Evolutionary conservation across 345 rosid species (phyloP).

Genomic region (Sonneratia alba): DNA sequence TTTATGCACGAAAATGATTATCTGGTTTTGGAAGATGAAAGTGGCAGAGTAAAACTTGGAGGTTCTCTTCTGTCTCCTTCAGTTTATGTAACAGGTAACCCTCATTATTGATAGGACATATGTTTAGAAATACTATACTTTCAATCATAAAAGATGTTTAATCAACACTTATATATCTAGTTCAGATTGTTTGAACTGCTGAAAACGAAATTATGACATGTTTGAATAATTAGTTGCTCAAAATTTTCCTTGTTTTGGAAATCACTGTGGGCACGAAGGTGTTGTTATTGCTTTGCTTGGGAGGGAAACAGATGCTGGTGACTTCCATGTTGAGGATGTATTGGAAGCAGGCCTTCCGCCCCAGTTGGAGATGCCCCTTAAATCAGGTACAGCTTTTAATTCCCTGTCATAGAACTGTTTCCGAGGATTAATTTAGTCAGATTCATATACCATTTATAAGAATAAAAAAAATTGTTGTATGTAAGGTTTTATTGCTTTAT

Average conservation of each 20-base stretch:
- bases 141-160: not conserved
- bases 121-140: not conserved
- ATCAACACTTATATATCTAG: not conserved
- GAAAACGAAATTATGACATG: not conserved
- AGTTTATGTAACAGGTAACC: slow-evolving; percentile 64
- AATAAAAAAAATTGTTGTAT: not conserved
- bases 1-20: slow-evolving; percentile 76
- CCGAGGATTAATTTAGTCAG: not conserved
- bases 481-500: not conserved
- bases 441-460: not conserved
- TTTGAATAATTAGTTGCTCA: not conserved
- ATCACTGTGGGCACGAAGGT: slow-evolving; percentile 34
- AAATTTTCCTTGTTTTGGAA: slow-evolving; percentile 5
- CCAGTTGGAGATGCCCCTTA: slow-evolving; percentile 51
- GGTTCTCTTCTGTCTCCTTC: slow-evolving; percentile 57
- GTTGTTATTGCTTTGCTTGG: slow-evolving; percentile 78
- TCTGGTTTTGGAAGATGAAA: slow-evolving; percentile 86
- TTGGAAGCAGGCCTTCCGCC: slow-evolving; percentile 89
- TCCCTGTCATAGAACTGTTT: not conserved
- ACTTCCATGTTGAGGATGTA: slow-evolving; percentile 72
- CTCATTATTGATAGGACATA: not conserved
- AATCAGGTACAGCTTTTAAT: slow-evolving; percentile 34
- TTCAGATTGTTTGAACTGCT: not conserved
- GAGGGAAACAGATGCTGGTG: slow-evolving; percentile 76
- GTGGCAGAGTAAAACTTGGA: slow-evolving; percentile 83